A percentile compares a stretch with the other conserved stretches of the same genome.
phyloP scores from a whole-genome alignment of 345 rosid genomes.

The Dovyalis caffra region DNA sequence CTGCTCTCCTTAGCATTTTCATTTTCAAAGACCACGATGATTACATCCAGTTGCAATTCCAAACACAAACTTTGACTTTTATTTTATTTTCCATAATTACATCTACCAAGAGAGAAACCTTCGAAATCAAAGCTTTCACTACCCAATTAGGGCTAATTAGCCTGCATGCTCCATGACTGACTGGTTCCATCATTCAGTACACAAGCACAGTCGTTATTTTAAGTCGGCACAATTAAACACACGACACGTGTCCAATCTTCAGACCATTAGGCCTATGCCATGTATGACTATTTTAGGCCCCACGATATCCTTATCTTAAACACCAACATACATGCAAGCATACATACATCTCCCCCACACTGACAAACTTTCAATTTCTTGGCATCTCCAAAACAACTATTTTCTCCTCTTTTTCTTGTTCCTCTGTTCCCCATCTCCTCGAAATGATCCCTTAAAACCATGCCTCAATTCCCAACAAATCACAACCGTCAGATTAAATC shows the following conservation, averaged over 20 bases:
- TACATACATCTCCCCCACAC: background rate
- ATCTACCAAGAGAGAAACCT: background rate
- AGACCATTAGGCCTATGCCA: background rate
- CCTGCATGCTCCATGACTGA: too few species aligned
- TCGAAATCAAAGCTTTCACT: too few species aligned
- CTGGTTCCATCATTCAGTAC: too few species aligned
- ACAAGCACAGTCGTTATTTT: background rate
- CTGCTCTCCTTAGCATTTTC: background rate
- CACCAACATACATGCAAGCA: too few species aligned
- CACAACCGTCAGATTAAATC: constrained; percentile 1
- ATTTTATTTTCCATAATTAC: background rate
- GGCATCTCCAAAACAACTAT: background rate
- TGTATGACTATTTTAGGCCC: constrained; percentile 8
- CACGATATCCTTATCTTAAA: constrained; percentile 16
- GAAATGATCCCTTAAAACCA: background rate
- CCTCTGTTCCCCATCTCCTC: background rate
- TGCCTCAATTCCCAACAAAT: background rate
- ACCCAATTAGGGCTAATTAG: too few species aligned
- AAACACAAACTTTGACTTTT: background rate
- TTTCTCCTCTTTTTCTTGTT: background rate
- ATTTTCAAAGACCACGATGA: background rate
- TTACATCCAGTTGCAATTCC: background rate
- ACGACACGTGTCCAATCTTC: constrained; percentile 1
- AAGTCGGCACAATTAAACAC: background rate
- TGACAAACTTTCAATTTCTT: background rate